Base-by-base conservation (phyloP, 1,139 yeast species). In the Geotrichum fermentans region DNA sequence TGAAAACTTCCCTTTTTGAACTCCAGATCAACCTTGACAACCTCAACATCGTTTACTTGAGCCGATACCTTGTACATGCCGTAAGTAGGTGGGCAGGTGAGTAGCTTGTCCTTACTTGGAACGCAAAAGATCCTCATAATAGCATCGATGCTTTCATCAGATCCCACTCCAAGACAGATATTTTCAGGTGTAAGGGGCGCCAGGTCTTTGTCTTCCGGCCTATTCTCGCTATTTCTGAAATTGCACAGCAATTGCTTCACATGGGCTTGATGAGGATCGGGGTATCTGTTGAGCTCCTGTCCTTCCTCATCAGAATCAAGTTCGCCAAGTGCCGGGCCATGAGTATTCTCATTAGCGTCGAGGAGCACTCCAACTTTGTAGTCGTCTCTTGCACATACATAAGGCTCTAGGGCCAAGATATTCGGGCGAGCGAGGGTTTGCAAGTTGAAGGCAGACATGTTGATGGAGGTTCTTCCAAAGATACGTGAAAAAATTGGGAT, bases 61-160 rank as follows among this genome's bases (percentile, higher is more conserved):
- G 97, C 95, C 64, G 95, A 85, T 37, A 94, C 90, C 1, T 83
- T 70, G 71, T 92, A 92, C 99, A 92, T 92, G 10, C 98, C 97
- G 62, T 92, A 92, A 0, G 98, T 92, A 32, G 98, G 98, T 4
- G 98, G 97, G 65, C 96, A 83, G 2, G 81, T 78, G 58, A 92
- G 69, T 60, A 94, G 69, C 65, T 88, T 90, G 54, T 89, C 96
- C 56, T 73, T 74, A 0, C 84, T 86, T 2, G 99, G 98, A 13
- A 69, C 71, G 63, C 97, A 88, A 47, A 85, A 78, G 50, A 95
- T 87, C 59, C 99, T 74, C 55, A 92, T 82, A 50, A 92, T 69
- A 49, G 94, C 76, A 65, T 92, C 99, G 50, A 94, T 89, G 60
- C 95, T 82, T 67, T 92, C 99, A 64, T 92, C 99, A 0, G 97